A percentile compares a stretch with the other conserved stretches of the same genome.
Conservation (phyloP, 257 asterid species). For the Coffea canephora region DNA sequence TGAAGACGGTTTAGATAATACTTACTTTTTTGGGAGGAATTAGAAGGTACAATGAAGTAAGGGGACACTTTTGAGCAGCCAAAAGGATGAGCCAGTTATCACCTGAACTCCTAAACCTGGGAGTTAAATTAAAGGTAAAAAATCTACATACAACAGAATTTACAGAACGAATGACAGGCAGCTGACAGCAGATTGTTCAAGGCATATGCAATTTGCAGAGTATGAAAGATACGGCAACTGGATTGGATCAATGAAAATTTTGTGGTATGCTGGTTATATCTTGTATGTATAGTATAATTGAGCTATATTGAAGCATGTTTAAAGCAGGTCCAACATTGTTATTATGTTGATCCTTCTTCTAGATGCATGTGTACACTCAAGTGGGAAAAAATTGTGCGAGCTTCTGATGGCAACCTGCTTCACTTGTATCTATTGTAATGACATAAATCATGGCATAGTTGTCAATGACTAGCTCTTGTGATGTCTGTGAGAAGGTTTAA, state of each 20-base stretch:
- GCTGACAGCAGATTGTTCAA: not conserved
- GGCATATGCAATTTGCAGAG: slow-evolving; percentile 1
- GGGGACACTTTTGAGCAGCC: slow-evolving; percentile 5
- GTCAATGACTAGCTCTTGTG: not conserved
- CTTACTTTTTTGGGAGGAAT: not conserved
- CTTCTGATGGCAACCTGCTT: not conserved
- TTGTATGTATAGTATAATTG: not conserved
- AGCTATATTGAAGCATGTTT: not conserved
- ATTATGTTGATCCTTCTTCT: not conserved
- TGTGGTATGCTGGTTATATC: slow-evolving; percentile 3
- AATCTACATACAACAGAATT: not conserved
- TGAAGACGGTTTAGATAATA: slow-evolving; percentile 5
- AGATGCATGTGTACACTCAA: not conserved
- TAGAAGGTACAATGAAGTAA: not conserved
- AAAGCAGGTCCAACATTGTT: not conserved
- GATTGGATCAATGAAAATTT: slow-evolving; percentile 3
- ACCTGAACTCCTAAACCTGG: slow-evolving; percentile 4
- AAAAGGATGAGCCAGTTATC: not conserved
- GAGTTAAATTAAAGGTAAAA: not conserved
- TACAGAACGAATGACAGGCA: not conserved
- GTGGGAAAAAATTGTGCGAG: not conserved
- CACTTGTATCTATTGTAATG: not conserved
- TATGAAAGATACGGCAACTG: slow-evolving; percentile 3
- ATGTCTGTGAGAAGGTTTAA: not conserved
- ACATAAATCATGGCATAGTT: not conserved